Evolutionary conservation across 2,329 filamentous ascomycete genomes (phyloP).

Genomic region (Nannizziopsis arthrosporioides): DNA sequence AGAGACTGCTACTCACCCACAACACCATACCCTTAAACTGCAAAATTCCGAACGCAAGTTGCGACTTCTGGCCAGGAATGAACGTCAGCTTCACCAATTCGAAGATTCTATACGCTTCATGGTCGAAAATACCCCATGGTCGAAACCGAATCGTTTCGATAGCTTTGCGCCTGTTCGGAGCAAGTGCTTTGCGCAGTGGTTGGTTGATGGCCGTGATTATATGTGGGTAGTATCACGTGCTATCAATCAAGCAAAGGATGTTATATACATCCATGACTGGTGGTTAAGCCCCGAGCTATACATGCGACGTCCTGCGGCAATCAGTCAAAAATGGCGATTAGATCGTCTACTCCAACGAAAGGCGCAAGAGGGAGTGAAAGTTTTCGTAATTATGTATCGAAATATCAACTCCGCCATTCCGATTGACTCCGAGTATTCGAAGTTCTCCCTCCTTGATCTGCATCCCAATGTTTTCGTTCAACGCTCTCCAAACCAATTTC

Average conservation of each 20-base stretch:
- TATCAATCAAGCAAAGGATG: conserved; percentile 79
- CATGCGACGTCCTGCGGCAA: conserved; percentile 69
- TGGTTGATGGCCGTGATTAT: conserved; percentile 89
- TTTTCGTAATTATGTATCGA: conserved; percentile 77
- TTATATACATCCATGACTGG: conserved; percentile 91
- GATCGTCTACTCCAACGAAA: conserved; percentile 78
- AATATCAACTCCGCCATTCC: conserved; percentile 96
- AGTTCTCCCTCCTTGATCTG: conserved; percentile 86
- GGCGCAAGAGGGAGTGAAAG: conserved; percentile 87
- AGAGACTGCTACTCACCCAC: conserved; percentile 46
- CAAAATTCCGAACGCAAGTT: conserved; percentile 85
- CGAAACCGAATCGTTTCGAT: conserved; percentile 69
- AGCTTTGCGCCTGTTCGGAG: conserved; percentile 82
- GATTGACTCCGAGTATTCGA: conserved; percentile 97
- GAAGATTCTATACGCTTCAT: conserved; percentile 85
- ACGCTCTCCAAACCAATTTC: conserved; percentile 90
- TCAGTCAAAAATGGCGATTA: conserved; percentile 73
- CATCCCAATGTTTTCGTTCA: conserved; percentile 97
- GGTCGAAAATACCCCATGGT: conserved; percentile 72
- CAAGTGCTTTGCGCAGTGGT: conserved; percentile 88
- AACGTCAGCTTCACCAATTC: conserved; percentile 80
- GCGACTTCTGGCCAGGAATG: conserved; percentile 80
- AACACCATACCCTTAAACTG: conserved; percentile 80
- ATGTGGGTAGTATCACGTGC: conserved; percentile 88
- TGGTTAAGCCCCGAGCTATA: conserved; percentile 88